Conservation (phyloP, 345 rosid genomes). For the Diplotaxis tenuifolia region DNA sequence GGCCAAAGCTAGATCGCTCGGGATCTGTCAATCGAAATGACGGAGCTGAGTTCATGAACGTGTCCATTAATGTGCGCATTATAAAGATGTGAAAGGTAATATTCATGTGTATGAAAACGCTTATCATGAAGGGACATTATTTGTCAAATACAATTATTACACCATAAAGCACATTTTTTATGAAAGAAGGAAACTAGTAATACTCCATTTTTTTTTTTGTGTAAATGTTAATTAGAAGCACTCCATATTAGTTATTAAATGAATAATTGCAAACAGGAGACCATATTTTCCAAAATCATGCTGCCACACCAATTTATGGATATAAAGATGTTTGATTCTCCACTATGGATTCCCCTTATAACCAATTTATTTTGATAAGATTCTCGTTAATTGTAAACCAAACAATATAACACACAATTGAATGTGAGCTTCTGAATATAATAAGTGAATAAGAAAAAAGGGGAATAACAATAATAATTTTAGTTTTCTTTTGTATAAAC, state of each 20-base stretch:
- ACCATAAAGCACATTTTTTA: not conserved
- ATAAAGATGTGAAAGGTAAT: not conserved
- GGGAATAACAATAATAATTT: not conserved
- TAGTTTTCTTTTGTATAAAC: not conserved
- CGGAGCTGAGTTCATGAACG: not conserved
- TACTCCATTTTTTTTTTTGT: no score
- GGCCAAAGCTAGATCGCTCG: not conserved
- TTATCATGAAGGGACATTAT: not conserved
- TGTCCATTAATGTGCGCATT: not conserved
- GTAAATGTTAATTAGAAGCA: no score
- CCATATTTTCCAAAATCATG: not conserved
- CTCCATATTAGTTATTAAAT: not conserved
- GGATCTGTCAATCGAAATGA: not conserved
- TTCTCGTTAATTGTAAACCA: not conserved
- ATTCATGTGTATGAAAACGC: not conserved
- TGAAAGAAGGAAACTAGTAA: not conserved
- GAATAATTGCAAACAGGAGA: not conserved
- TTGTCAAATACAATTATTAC: not conserved
- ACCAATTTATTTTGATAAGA: not conserved
- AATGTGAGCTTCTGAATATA: not conserved
- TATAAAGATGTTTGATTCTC: conserved; percentile 25
- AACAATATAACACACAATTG: not conserved
- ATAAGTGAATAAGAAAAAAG: not conserved
- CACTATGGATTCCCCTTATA: conserved; percentile 1
- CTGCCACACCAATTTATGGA: conserved; percentile 4